Base-by-base conservation (phyloP, 495 filamentous ascomycete species). In the Talaromyces wortmannii region DNA sequence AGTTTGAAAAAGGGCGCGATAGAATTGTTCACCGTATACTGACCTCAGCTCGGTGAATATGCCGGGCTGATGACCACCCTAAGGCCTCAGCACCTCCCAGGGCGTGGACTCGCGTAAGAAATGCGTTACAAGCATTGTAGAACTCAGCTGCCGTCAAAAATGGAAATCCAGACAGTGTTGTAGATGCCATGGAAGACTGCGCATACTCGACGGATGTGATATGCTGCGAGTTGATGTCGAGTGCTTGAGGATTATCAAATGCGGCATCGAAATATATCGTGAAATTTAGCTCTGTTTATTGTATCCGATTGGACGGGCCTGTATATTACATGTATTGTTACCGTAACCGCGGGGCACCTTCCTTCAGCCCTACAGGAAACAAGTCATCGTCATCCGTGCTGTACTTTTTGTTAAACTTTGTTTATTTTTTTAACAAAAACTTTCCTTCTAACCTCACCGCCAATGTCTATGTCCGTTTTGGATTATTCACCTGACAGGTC, bases 81-180 rank as follows among this genome's bases (percentile, higher is more conserved):
- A n/a, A 65, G 73, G 18, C 77, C 76, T 53, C 65, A 72, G 50
- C 72, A 63, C 58, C 55, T 45, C 54, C 55, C 29, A 31, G 55
- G 16, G 60, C 57, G 29, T 64, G 54, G 66, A 84, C 80, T 60
- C 72, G 77, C 59, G 78, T 66, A 43, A 78, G 75, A 17, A 89
- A 72, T 42, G 73, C 73, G 63, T 81, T 76, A 67, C 84, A 87
- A 50, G 75, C 81, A 61, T 75, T 65, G 33, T 79, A 66, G 56
- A 89, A 89, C 60, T 88, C 83, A 31, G 76, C 74, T 16, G 63
- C 58, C 17, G 72, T 78, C 12, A 88, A 73, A 50, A 80, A 81
- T n/a, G 84, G 85, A 48, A 73, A 76, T 44, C 51, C 43, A 45
- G 63, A 68, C 52, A 69, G 48, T 32, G n/a, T 57, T 59, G 60